Evolutionary conservation across 805 yeast species (phyloP).

Genomic region (Suhomyces sp.): DNA sequence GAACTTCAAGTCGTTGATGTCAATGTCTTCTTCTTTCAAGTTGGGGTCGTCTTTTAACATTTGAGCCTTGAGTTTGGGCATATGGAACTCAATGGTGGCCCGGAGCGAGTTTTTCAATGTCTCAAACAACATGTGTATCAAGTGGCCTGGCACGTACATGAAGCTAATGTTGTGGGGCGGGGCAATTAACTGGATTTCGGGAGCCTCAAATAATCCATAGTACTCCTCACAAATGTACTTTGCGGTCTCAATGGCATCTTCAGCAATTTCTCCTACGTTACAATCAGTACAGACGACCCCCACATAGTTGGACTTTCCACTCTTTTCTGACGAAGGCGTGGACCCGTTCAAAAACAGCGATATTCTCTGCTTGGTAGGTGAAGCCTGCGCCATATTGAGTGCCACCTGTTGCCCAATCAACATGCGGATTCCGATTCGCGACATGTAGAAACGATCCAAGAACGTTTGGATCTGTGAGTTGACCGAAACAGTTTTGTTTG

Average conservation of each 20-base stretch:
- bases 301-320: conserved; percentile 57
- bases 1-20: conserved; percentile 62
- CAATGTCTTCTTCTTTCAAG: conserved; percentile 33
- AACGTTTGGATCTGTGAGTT: conserved; percentile 76
- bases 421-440: conserved; percentile 90
- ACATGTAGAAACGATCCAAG: conserved; percentile 83
- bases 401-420: conserved; percentile 93
- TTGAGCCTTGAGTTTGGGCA: conserved; percentile 44
- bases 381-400: conserved; percentile 61
- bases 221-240: conserved; percentile 88
- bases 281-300: conserved; percentile 87
- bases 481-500: conserved; percentile 45
- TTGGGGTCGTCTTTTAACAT: conserved; percentile 42
- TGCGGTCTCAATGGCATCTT: conserved; percentile 87
- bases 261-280: conserved; percentile 77
- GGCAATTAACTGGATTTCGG: conserved; percentile 74
- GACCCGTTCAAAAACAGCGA: conserved; percentile 35
- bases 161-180: conserved; percentile 68
- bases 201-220: conserved; percentile 83
- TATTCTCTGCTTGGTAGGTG: conserved; percentile 38
- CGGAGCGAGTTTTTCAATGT: conserved; percentile 81
- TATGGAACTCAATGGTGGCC: conserved; percentile 83
- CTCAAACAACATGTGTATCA: conserved; percentile 88
- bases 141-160: conserved; percentile 92
- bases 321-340: conserved; percentile 6